phyloP scores from a whole-genome alignment of 768 basidiomycete genomes.

The Tephrocybe sp. region DNA sequence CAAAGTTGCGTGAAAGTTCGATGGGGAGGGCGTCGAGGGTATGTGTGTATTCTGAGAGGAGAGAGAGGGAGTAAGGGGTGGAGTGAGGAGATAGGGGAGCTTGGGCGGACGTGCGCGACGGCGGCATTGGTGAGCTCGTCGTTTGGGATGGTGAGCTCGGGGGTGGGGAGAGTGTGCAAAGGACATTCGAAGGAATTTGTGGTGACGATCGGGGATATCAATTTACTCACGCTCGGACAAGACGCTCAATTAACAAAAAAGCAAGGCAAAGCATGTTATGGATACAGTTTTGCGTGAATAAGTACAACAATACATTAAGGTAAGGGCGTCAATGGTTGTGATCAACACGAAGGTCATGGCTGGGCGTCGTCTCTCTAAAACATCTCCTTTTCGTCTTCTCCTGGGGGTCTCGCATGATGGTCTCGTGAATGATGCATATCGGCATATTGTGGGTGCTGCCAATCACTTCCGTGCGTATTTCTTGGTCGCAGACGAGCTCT shows the following conservation, averaged over 20 bases:
- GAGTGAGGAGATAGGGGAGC: slow-evolving; percentile 26
- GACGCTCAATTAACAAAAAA: slow-evolving; percentile 1
- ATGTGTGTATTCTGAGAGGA: slow-evolving; percentile 85
- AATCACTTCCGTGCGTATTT: slow-evolving; percentile 31
- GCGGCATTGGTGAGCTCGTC: slow-evolving; percentile 29
- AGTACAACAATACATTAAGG: slow-evolving; percentile 17
- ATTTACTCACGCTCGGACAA: slow-evolving; percentile 20
- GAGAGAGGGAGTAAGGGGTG: slow-evolving; percentile 60
- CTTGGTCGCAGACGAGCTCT: slow-evolving; percentile 31
- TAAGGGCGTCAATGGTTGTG: slow-evolving; percentile 11
- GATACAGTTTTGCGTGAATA: slow-evolving; percentile 16
- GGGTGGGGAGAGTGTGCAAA: slow-evolving; percentile 12
- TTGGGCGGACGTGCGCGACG: slow-evolving; percentile 26
- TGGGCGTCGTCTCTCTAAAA: slow-evolving; percentile 2
- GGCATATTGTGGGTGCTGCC: background rate
- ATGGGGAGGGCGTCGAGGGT: slow-evolving; percentile 90
- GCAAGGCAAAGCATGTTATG: background rate
- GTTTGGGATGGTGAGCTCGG: slow-evolving; percentile 3
- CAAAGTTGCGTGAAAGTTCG: slow-evolving; percentile 91
- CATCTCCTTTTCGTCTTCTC: background rate
- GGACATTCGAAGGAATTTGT: slow-evolving; percentile 12
- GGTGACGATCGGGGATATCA: slow-evolving; percentile 17
- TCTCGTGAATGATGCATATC: background rate
- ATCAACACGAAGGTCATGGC: slow-evolving; percentile 13
- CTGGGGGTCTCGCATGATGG: background rate